Evolutionary conservation across 1,284 basidiomycete species (phyloP), one percentile per base, ranked within the genome.

Genomic region (Fomitiporia mediterranea): DNA sequence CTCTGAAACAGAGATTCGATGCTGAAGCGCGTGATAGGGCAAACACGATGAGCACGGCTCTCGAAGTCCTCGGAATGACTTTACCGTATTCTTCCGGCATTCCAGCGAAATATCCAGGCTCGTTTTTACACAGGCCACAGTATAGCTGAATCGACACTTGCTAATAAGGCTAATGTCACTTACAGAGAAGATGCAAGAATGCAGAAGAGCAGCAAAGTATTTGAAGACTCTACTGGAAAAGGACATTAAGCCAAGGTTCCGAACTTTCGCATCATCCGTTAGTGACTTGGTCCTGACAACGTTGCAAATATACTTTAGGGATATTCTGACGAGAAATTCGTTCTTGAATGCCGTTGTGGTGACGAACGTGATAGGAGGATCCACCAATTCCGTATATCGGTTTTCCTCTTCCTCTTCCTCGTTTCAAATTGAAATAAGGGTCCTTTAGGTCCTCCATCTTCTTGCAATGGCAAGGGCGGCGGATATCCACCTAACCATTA

Each of bases 391-490:
- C 28, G 92, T 89, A 65, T n/a, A n/a, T n/a, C n/a, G 57, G 81
- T 63, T 52, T 4, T 7, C 40, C 23, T 13, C 32, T 13, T 34
- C 13, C 32, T 6, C 7, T 34, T 34, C 32, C 5, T 38, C 19
- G 23, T 40, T n/a, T 34, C n/a, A 17, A 37, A 21, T 28, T 19
- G 2, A 42, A 42, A 11, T 11, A 5, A 17, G 21, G 17, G 25
- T n/a, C 27, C 38, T 2, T 9, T 7, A 88, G 83, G 90, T 98
- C 38, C 81, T 98, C 15, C 96, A 98, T 71, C 72, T 98, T 32
- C 80, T 98, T 61, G 96, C 96, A 25, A 95, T 98, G 72, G 95
- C 95, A 23, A 84, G 93, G 63, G 86, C 94, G 4, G 92, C 92
- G 23, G 91, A 95, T 52, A 77, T 99, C 58, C 78, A 85, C 34